These are phyloP conservation scores for Rubia occidens DNA, from an alignment of 305 asterid genomes.

Conservation along the genomic window DNA sequence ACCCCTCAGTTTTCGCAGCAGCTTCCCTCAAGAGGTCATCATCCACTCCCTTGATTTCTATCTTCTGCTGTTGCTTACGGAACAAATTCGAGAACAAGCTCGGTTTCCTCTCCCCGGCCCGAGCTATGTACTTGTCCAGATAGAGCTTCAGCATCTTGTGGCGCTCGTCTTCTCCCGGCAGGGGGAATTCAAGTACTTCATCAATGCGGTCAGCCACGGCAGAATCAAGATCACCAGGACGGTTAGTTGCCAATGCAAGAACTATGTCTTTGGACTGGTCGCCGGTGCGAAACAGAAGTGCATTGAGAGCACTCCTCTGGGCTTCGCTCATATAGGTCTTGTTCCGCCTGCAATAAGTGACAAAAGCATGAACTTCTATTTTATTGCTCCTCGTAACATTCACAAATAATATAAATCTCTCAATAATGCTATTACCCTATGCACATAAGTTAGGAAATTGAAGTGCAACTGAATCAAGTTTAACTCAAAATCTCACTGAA, in stretches of 20 bases:
- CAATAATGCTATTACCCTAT: background rate
- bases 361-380: background rate
- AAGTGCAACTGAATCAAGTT: no score
- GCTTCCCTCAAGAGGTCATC: conserved; percentile 78
- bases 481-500: background rate
- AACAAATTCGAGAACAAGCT: conserved; percentile 52
- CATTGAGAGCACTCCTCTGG: conserved; percentile 96
- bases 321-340: conserved; percentile 98
- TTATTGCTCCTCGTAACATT: background rate
- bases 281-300: conserved; percentile 81
- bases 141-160: conserved; percentile 67
- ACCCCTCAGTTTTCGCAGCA: conserved; percentile 62
- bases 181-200: conserved; percentile 86
- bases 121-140: conserved; percentile 70
- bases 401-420: background rate
- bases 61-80: conserved; percentile 51
- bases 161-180: conserved; percentile 92
- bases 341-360: conserved; percentile 50
- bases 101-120: conserved; percentile 58
- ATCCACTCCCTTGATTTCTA: conserved; percentile 57
- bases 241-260: conserved; percentile 87
- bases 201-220: conserved; percentile 93
- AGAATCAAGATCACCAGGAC: conserved; percentile 92
- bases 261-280: conserved; percentile 94
- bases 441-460: no score